A percentile compares a stretch with the other conserved stretches of the same genome.
phyloP scores from a whole-genome alignment of 1,284 basidiomycete genomes.

The Trametes pubescens region DNA sequence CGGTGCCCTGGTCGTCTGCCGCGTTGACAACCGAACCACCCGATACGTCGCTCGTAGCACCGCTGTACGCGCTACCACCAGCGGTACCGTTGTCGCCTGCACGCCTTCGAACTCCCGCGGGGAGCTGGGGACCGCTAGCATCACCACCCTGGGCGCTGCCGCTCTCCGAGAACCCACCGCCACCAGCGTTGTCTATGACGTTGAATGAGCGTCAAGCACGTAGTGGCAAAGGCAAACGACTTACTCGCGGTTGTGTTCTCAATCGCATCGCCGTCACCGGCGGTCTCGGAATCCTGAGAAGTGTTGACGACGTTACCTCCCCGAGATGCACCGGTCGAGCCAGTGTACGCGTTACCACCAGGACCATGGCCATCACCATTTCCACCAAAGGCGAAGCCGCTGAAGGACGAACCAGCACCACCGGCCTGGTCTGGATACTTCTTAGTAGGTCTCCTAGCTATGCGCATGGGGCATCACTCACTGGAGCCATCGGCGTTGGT shows the following conservation, averaged over 20 bases:
- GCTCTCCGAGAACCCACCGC: constrained; percentile 39
- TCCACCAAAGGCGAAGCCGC: constrained; percentile 36
- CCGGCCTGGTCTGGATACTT: constrained; percentile 30
- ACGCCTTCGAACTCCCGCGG: constrained; percentile 24
- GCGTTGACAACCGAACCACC: constrained; percentile 36
- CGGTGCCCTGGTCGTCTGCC: constrained; percentile 20
- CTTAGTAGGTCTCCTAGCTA: not conserved
- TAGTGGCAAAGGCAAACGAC: constrained; percentile 1
- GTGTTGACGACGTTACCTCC: constrained; percentile 35
- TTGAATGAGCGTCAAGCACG: not conserved
- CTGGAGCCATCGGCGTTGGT: constrained; percentile 33
- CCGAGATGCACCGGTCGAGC: constrained; percentile 34
- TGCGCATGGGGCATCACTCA: constrained; percentile 18
- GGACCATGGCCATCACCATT: constrained; percentile 34
- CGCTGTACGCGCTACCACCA: constrained; percentile 38
- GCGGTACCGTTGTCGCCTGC: constrained; percentile 34
- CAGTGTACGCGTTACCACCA: constrained; percentile 38
- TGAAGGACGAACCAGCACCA: constrained; percentile 34
- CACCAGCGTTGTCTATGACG: constrained; percentile 32
- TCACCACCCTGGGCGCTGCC: constrained; percentile 39
- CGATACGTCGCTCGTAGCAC: constrained; percentile 33
- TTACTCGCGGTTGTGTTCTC: constrained; percentile 33
- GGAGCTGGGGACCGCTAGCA: constrained; percentile 21
- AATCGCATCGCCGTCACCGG: constrained; percentile 8
- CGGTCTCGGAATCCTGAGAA: constrained; percentile 8